These are phyloP conservation scores for Ormosia emarginata DNA, from an alignment of 306 rosid genomes.

Conservation along the genomic window DNA sequence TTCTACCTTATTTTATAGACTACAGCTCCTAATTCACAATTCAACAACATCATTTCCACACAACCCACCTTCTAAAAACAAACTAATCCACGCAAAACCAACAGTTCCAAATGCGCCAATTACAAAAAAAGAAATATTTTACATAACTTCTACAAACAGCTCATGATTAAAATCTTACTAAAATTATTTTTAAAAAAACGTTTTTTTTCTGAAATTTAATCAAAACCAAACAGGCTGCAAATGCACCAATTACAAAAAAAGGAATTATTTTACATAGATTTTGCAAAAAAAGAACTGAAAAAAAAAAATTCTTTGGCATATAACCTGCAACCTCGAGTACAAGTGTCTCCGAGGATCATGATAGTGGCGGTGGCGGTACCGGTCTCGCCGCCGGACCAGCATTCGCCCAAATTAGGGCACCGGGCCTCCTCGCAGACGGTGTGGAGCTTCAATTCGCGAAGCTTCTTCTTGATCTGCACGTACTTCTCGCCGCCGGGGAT, in stretches of 20 bases:
- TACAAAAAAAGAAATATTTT: neutral
- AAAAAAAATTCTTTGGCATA: neutral
- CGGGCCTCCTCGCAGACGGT: slow-evolving; percentile 95
- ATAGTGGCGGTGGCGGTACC: slow-evolving; percentile 98
- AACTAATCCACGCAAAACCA: neutral
- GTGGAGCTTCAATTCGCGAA: slow-evolving; percentile 86
- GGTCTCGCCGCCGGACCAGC: slow-evolving; percentile 99
- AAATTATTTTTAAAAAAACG: too few relatives aligned
- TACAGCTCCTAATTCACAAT: neutral
- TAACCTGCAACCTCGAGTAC: slow-evolving; percentile 98
- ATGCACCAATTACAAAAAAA: neutral
- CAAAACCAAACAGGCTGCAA: neutral
- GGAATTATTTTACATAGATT: too few relatives aligned
- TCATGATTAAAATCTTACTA: too few relatives aligned
- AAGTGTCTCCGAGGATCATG: slow-evolving; percentile 96
- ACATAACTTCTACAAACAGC: too few relatives aligned
- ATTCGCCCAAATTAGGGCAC: slow-evolving; percentile 94
- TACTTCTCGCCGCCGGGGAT: slow-evolving; percentile 94
- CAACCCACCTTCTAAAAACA: neutral
- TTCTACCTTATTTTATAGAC: neutral
- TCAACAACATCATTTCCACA: neutral
- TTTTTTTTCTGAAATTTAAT: too few relatives aligned
- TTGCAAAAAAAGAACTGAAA: neutral
- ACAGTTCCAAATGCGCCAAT: neutral
- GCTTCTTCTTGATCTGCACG: slow-evolving; percentile 96